These are phyloP conservation scores for Penicillium janthinellum DNA, from an alignment of 2,329 filamentous ascomycete genomes.

Conservation along the genomic window DNA sequence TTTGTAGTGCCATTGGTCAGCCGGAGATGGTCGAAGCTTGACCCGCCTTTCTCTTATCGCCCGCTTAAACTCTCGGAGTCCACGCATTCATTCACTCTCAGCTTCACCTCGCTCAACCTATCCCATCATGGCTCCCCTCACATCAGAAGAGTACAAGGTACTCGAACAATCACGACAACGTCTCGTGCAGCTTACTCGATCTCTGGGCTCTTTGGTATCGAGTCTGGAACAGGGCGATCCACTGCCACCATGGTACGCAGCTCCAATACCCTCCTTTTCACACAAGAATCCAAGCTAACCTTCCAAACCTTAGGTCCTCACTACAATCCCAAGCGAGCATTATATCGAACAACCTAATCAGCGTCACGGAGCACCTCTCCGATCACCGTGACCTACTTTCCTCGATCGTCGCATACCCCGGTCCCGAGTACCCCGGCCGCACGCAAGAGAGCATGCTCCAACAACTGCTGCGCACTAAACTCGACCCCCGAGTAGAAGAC, in stretches of 20 bases:
- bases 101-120: neutral
- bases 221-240: slow-evolving; percentile 65
- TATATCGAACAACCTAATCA: slow-evolving; percentile 69
- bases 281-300: slow-evolving; percentile 3
- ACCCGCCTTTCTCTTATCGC: neutral
- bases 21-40: neutral
- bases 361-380: slow-evolving; percentile 65
- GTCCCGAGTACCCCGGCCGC: slow-evolving; percentile 72
- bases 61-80: neutral
- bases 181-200: slow-evolving; percentile 68
- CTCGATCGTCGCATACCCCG: slow-evolving; percentile 72
- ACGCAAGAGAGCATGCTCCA: slow-evolving; percentile 64
- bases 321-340: slow-evolving; percentile 73
- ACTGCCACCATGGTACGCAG: slow-evolving; percentile 66
- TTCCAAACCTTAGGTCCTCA: slow-evolving; percentile 57
- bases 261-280: neutral
- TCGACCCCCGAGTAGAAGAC: slow-evolving; percentile 75
- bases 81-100: neutral
- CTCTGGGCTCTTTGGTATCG: slow-evolving; percentile 64
- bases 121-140: slow-evolving; percentile 40
- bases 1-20: neutral
- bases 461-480: slow-evolving; percentile 77
- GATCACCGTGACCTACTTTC: slow-evolving; percentile 69
- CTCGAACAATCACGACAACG: slow-evolving; percentile 72
- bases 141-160: slow-evolving; percentile 55